These are phyloP conservation scores for Eudorina sp. DNA, from an alignment of 139 green algal species.

Conservation along the genomic window DNA sequence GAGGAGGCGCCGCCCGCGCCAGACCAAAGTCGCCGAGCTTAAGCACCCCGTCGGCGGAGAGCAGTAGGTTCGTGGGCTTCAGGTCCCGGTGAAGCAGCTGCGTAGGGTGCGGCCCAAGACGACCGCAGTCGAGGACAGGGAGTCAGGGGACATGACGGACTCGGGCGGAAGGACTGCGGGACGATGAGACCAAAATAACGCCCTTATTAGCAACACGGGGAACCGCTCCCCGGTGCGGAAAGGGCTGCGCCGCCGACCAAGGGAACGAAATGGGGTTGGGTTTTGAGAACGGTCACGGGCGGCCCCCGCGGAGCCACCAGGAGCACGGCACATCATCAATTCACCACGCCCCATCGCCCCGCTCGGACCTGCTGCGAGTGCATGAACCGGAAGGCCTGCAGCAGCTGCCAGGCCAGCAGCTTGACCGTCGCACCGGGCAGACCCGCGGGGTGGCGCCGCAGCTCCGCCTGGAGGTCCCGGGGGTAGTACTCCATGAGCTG, in stretches of 20 bases:
- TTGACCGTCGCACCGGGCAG: neutral
- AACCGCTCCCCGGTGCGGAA: too few species aligned
- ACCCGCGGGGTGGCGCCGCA: neutral
- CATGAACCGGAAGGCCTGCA: neutral
- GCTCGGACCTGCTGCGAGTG: neutral
- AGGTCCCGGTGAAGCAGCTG: constrained; percentile 4
- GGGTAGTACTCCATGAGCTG: constrained; percentile 7
- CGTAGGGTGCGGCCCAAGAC: too few species aligned
- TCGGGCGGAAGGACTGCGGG: too few species aligned
- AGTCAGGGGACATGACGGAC: too few species aligned
- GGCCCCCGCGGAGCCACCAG: too few species aligned
- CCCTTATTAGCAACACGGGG: too few species aligned
- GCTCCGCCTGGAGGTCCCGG: neutral
- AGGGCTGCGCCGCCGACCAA: too few species aligned
- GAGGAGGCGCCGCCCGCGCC: neutral
- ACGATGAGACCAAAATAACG: too few species aligned
- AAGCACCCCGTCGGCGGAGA: neutral
- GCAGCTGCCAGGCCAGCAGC: constrained; percentile 15
- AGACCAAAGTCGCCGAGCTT: constrained; percentile 22
- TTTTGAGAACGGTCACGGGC: too few species aligned
- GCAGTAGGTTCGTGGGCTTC: constrained; percentile 13
- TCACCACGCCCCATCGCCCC: neutral
- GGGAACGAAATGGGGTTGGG: too few species aligned
- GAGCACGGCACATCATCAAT: too few species aligned
- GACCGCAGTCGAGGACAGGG: too few species aligned